Percentiles rank a stretch among this genome's conserved stretches.
Evolutionary conservation across 2,329 filamentous ascomycete genomes (phyloP).

Genomic region (Canariomyces notabilis): DNA sequence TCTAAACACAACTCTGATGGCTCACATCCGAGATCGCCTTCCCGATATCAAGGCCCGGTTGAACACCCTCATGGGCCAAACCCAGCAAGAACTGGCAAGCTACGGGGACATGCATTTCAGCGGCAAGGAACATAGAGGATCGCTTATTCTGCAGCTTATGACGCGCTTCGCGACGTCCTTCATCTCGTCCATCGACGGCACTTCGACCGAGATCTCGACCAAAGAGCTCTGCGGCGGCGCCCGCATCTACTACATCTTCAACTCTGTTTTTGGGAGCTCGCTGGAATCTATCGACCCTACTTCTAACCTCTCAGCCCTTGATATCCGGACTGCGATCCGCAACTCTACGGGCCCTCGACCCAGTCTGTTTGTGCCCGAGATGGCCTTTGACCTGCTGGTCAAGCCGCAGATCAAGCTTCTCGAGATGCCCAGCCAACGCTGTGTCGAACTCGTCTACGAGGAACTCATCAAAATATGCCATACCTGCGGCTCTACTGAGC

Average conservation of each 20-base stretch:
- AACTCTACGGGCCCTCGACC: constrained; percentile 96
- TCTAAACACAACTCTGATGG: constrained; percentile 90
- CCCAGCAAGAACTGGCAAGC: constrained; percentile 94
- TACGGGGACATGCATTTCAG: constrained; percentile 98
- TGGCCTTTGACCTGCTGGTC: constrained; percentile 94
- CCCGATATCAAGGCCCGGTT: constrained; percentile 97
- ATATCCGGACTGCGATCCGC: constrained; percentile 94
- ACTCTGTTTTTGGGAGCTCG: constrained; percentile 95
- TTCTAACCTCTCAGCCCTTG: constrained; percentile 85
- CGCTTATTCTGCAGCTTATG: constrained; percentile 94
- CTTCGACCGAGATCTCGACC: constrained; percentile 95
- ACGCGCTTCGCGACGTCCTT: constrained; percentile 96
- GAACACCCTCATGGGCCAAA: constrained; percentile 99
- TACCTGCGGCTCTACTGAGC: constrained; percentile 91
- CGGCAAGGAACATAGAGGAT: constrained; percentile 92
- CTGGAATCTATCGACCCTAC: constrained; percentile 95
- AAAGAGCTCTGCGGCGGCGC: constrained; percentile 95
- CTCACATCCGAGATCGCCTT: constrained; percentile 88
- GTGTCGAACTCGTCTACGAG: constrained; percentile 96
- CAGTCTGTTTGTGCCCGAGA: constrained; percentile 93
- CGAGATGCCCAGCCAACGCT: constrained; percentile 90
- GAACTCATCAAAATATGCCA: constrained; percentile 99
- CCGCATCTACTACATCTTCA: constrained; percentile 98
- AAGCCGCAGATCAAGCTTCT: constrained; percentile 98
- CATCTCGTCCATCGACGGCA: constrained; percentile 97